Evolutionary conservation across 1,284 basidiomycete genomes (phyloP).

Genomic region (Grifola frondosa): DNA sequence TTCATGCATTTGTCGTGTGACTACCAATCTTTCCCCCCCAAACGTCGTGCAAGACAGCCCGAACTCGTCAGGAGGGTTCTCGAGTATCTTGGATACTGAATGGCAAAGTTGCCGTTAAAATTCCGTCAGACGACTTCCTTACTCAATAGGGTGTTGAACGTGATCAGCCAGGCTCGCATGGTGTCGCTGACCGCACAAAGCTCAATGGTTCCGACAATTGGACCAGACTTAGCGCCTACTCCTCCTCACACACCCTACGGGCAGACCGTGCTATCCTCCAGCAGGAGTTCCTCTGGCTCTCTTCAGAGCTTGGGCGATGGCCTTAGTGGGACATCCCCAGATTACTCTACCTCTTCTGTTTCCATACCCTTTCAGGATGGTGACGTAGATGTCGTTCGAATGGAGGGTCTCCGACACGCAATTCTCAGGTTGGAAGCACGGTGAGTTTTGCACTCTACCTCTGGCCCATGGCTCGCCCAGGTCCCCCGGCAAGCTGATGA

Average conservation of each 20-base stretch:
- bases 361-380: conserved; percentile 44
- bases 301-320: conserved; percentile 21
- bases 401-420: conserved; percentile 67
- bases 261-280: conserved; percentile 17
- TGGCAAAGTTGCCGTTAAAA: conserved; percentile 15
- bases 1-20: too few relatives aligned
- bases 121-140: conserved; percentile 14
- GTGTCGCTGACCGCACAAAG: conserved; percentile 15
- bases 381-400: conserved; percentile 45
- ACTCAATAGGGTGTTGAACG: conserved; percentile 22
- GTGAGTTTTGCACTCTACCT: conserved; percentile 46
- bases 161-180: conserved; percentile 20
- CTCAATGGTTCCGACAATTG: conserved; percentile 29
- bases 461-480: conserved; percentile 18
- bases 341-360: conserved; percentile 38
- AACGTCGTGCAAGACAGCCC: neutral
- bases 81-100: conserved; percentile 3
- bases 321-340: conserved; percentile 21
- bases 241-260: conserved; percentile 16
- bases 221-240: conserved; percentile 26
- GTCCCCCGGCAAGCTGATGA: conserved; percentile 23
- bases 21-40: too few relatives aligned
- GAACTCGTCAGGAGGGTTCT: neutral
- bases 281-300: conserved; percentile 23
- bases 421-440: conserved; percentile 64